Conservation (phyloP, 2,329 filamentous ascomycete genomes). For the Ceratocystiopsis minuta region DNA sequence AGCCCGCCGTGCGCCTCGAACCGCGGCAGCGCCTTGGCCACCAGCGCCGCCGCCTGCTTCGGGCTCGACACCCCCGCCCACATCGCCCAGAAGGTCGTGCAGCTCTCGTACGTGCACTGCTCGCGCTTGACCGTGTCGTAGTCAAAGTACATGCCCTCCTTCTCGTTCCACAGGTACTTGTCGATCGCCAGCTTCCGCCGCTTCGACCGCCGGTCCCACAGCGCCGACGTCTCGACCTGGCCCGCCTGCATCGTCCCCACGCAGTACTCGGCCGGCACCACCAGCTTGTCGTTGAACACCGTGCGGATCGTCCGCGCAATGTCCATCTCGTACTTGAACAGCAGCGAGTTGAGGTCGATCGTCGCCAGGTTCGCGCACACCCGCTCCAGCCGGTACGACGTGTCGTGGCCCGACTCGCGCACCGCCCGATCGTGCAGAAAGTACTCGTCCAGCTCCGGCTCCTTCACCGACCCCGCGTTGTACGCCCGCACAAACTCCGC, state of each 20-base stretch:
- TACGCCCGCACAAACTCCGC: conserved; percentile 77
- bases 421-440: conserved; percentile 93
- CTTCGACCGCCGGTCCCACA: conserved; percentile 80
- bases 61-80: conserved; percentile 85
- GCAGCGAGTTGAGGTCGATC: conserved; percentile 80
- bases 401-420: conserved; percentile 92
- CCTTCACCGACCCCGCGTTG: conserved; percentile 56
- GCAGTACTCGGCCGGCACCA: conserved; percentile 71
- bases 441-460: conserved; percentile 86
- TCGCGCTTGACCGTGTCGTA: conserved; percentile 74
- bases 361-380: conserved; percentile 79
- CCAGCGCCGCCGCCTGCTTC: conserved; percentile 68
- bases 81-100: conserved; percentile 92
- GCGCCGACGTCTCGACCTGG: conserved; percentile 62
- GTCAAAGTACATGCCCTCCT: conserved; percentile 93
- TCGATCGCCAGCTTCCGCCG: conserved; percentile 73
- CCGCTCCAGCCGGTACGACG: conserved; percentile 78
- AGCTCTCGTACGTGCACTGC: conserved; percentile 71
- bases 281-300: conserved; percentile 65
- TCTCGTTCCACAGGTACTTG: conserved; percentile 84
- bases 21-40: conserved; percentile 62
- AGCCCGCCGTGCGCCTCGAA: conserved; percentile 82
- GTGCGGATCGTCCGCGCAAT: conserved; percentile 74
- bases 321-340: conserved; percentile 95
- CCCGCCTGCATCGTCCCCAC: conserved; percentile 46